Conservation (phyloP, 2,329 filamentous ascomycete species). For the Samsoniella hepiali region DNA sequence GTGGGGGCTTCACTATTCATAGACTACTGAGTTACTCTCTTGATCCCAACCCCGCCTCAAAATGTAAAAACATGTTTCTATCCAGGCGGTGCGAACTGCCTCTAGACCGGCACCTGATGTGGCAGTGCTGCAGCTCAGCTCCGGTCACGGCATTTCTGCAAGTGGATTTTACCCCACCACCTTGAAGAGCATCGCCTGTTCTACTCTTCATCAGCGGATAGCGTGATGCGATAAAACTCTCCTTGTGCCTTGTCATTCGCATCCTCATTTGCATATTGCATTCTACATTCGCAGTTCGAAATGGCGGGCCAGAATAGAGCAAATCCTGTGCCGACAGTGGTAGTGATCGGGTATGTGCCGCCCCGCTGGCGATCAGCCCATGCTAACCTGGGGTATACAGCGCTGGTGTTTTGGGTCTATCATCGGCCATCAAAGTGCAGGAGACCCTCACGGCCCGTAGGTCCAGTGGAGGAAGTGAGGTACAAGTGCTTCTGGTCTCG, state of each 20-base stretch:
- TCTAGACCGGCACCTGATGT: not conserved
- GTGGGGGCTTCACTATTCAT: too few species aligned
- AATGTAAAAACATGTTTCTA: too few species aligned
- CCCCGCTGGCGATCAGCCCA: not conserved
- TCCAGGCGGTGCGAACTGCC: not conserved
- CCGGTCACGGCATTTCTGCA: not conserved
- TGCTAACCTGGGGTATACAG: slow-evolving; percentile 30
- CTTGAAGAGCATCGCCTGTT: not conserved
- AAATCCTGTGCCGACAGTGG: slow-evolving; percentile 9
- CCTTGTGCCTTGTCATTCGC: not conserved
- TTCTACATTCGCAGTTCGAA: not conserved
- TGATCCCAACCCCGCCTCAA: not conserved
- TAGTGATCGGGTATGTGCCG: slow-evolving; percentile 18
- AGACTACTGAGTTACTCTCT: not conserved
- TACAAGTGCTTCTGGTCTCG: slow-evolving; percentile 28
- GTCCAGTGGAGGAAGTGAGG: not conserved
- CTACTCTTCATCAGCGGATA: not conserved
- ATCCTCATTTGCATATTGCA: not conserved
- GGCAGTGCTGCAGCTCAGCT: slow-evolving; percentile 1
- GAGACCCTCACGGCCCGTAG: slow-evolving; percentile 19
- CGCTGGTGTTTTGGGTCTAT: slow-evolving; percentile 52
- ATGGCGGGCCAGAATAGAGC: not conserved
- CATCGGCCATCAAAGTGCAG: slow-evolving; percentile 45
- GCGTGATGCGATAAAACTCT: not conserved
- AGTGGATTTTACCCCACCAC: slow-evolving; percentile 10